phyloP scores from a whole-genome alignment of 352 stramenopile genomes.

The Phytophthora agathidicida region DNA sequence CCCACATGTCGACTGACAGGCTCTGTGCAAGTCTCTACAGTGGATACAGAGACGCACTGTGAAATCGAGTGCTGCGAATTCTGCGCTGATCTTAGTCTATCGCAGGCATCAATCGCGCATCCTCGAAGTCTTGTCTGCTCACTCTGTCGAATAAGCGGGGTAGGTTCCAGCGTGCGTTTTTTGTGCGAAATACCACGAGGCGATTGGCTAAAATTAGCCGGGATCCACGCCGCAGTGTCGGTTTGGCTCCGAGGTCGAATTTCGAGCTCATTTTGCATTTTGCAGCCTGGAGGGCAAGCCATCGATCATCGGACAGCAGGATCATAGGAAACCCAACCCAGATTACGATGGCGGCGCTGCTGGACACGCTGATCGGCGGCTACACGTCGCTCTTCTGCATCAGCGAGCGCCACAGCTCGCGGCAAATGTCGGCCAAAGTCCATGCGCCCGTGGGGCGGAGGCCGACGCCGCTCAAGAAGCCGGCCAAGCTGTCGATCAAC shows the following conservation, averaged over 20 bases:
- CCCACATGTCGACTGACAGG: too few species aligned
- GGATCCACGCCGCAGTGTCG: constrained; percentile 18
- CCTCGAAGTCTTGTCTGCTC: constrained; percentile 12
- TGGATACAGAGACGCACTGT: too few species aligned
- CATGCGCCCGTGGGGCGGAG: constrained; percentile 25
- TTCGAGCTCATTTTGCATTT: constrained; percentile 34
- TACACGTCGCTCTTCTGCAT: constrained; percentile 58
- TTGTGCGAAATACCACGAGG: constrained; percentile 6
- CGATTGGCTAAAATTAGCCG: constrained; percentile 36
- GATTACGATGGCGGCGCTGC: constrained; percentile 23
- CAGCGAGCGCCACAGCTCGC: constrained; percentile 33
- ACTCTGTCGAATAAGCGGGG: constrained; percentile 5
- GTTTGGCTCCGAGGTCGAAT: constrained; percentile 12
- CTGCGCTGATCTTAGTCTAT: too few species aligned
- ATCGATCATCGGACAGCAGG: not conserved
- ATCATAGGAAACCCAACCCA: not conserved
- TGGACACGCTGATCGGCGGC: constrained; percentile 33
- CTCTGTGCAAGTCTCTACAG: too few species aligned
- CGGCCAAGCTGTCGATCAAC: constrained; percentile 54
- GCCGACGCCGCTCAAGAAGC: constrained; percentile 18
- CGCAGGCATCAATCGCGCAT: too few species aligned
- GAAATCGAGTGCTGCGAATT: too few species aligned
- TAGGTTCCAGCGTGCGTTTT: constrained; percentile 14
- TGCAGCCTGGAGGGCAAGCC: constrained; percentile 14
- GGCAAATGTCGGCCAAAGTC: constrained; percentile 42